These are phyloP conservation scores for Diaporthe vaccinii DNA, from an alignment of 2,329 filamentous ascomycete species.

Conservation along the genomic window DNA sequence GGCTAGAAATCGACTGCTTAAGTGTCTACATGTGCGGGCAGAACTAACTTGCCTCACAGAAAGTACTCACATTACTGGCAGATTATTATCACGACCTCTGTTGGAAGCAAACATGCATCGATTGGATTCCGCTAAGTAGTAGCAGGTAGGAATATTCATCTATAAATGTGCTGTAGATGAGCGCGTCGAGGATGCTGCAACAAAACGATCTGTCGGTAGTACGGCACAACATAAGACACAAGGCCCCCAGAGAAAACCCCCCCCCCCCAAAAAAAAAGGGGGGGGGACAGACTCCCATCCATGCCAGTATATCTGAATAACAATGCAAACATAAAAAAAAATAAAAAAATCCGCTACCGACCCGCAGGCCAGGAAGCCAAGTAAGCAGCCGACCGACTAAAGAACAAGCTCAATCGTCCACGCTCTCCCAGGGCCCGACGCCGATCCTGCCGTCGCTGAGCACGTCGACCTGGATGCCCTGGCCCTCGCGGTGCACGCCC, in stretches of 20 bases:
- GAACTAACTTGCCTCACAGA: neutral
- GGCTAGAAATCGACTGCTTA: neutral
- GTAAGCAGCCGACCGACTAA: neutral
- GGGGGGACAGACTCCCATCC: constrained; percentile 25
- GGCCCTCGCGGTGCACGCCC: constrained; percentile 59
- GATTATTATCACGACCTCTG: neutral
- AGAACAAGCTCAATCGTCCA: constrained; percentile 29
- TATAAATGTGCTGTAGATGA: neutral
- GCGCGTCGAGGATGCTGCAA: neutral
- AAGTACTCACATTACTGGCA: neutral
- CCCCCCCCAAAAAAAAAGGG: too few relatives aligned
- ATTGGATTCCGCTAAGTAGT: neutral
- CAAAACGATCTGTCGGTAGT: neutral
- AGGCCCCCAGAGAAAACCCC: too few relatives aligned
- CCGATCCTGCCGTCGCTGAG: constrained; percentile 51
- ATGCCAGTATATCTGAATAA: constrained; percentile 9
- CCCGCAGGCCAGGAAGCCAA: neutral
- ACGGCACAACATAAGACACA: neutral
- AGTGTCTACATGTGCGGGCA: neutral
- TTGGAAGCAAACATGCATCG: neutral
- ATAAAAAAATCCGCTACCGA: neutral
- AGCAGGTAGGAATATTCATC: neutral
- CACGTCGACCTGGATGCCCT: constrained; percentile 59
- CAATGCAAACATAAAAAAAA: neutral
- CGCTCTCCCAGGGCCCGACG: constrained; percentile 55